A percentile compares a stretch with the other conserved stretches of the same genome.
Evolutionary conservation across 2,329 filamentous ascomycete genomes (phyloP).

Genomic region (Fusarium papillatum): DNA sequence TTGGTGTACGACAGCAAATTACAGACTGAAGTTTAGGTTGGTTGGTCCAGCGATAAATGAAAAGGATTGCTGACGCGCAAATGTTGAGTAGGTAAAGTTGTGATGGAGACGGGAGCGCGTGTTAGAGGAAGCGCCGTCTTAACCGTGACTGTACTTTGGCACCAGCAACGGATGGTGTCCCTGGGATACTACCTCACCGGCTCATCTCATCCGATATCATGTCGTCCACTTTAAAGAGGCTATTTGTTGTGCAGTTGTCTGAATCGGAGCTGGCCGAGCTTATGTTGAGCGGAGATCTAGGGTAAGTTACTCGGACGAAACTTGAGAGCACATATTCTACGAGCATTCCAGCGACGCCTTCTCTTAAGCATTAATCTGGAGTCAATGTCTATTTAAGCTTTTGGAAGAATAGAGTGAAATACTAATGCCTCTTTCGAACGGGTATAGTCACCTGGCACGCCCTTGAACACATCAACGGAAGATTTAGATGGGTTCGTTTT

Average conservation of each 20-base stretch:
- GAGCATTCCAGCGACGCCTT: not conserved
- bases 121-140: not conserved
- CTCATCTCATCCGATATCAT: not conserved
- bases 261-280: not conserved
- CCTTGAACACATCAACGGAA: not conserved
- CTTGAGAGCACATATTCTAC: not conserved
- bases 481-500: not conserved
- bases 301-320: not conserved
- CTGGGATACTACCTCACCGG: not conserved
- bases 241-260: not conserved
- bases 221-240: not conserved
- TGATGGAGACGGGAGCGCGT: not conserved
- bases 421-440: not conserved
- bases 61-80: not conserved
- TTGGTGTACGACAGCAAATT: slow-evolving; percentile 5
- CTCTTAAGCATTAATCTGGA: not conserved
- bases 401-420: not conserved
- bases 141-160: not conserved
- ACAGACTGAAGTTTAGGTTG: not conserved
- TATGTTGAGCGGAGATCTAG: not conserved
- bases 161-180: not conserved
- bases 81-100: not conserved
- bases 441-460: not conserved
- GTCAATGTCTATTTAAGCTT: not conserved
- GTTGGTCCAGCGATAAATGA: not conserved